Evolutionary conservation across 257 asterid genomes (phyloP).

Genomic region (Penstemon eatonii): DNA sequence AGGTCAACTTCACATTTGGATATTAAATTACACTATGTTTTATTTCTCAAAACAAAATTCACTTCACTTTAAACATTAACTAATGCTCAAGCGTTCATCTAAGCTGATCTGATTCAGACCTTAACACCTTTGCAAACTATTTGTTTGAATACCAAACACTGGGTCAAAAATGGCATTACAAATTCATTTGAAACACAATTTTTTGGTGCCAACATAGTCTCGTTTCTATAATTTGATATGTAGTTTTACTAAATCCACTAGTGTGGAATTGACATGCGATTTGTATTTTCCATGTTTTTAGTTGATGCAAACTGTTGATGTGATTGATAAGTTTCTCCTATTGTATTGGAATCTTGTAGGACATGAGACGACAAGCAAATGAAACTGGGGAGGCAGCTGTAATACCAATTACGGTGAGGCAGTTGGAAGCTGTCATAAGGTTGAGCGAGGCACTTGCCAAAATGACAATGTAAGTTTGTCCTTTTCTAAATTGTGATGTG

Average conservation of each 20-base stretch:
- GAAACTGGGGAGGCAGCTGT: conserved; percentile 87
- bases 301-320: conserved; percentile 12
- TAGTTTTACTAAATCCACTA: background rate
- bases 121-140: background rate
- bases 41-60: too few relatives aligned
- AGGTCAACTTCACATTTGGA: background rate
- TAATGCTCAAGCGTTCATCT: background rate
- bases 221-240: background rate
- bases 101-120: too few relatives aligned
- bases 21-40: background rate
- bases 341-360: conserved; percentile 47
- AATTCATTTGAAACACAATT: too few relatives aligned
- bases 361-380: conserved; percentile 90
- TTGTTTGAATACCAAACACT: background rate
- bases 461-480: conserved; percentile 84
- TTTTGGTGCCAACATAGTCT: background rate
- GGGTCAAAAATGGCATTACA: background rate
- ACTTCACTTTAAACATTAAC: background rate
- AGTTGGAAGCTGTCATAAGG: conserved; percentile 94
- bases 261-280: background rate
- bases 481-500: background rate
- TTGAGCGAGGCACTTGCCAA: conserved; percentile 92
- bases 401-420: conserved; percentile 98
- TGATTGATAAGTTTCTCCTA: conserved; percentile 16
- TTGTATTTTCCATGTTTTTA: conserved; percentile 1